Evolutionary conservation across 257 asterid genomes (phyloP).

Genomic region (Rubia yunnanensis): DNA sequence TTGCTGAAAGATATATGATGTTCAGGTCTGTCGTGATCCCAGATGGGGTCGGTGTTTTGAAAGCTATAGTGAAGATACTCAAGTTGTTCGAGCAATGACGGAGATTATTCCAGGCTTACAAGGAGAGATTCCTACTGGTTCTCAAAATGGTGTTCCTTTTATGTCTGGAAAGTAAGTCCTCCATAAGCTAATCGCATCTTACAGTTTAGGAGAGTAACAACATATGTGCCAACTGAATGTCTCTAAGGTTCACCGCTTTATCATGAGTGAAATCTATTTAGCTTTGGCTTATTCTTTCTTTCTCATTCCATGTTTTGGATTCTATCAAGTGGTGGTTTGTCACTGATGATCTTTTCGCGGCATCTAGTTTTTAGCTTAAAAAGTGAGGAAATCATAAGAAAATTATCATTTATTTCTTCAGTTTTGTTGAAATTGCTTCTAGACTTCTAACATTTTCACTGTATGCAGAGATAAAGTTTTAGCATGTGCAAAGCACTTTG

Average conservation of each 20-base stretch:
- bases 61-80: constrained; percentile 67
- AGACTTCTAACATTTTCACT: not conserved
- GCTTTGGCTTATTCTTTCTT: not conserved
- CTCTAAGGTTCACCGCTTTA: not conserved
- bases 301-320: not conserved
- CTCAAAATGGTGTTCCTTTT: constrained; percentile 52
- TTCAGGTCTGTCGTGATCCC: constrained; percentile 77
- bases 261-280: not conserved
- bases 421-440: not conserved
- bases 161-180: constrained; percentile 52
- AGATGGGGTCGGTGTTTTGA: constrained; percentile 89
- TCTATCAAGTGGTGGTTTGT: not conserved
- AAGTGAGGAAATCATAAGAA: not conserved
- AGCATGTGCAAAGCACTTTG: constrained; percentile 67
- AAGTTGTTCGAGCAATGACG: constrained; percentile 55
- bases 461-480: constrained; percentile 26
- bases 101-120: constrained; percentile 67
- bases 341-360: too few species aligned
- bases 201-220: not conserved
- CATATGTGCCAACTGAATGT: not conserved
- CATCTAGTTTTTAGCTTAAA: not conserved
- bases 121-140: constrained; percentile 52
- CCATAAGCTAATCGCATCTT: constrained; percentile 4
- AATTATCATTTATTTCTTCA: not conserved
- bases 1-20: constrained; percentile 4